phyloP scores from a whole-genome alignment of 306 rosid genomes.

The Begonia fuchsioides region DNA sequence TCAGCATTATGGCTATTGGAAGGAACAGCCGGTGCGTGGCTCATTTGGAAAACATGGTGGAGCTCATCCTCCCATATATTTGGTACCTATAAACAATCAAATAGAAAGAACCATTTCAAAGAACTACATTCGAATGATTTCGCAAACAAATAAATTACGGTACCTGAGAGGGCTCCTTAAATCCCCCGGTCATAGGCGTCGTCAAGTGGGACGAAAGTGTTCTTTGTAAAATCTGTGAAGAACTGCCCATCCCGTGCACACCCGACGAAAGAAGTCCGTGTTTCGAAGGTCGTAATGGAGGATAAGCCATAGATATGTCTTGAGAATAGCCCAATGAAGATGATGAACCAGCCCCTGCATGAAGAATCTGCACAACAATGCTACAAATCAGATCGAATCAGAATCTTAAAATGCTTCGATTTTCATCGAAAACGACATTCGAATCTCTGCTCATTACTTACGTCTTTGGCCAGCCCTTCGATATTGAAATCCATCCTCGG shows the following conservation, averaged over 20 bases:
- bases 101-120: constrained; percentile 3
- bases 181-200: constrained; percentile 47
- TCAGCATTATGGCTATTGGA: constrained; percentile 40
- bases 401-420: no score
- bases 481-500: constrained; percentile 68
- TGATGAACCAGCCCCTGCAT: constrained; percentile 50
- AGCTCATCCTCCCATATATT: constrained; percentile 90
- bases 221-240: constrained; percentile 56
- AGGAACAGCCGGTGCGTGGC: constrained; percentile 40
- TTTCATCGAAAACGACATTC: no score
- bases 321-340: constrained; percentile 51
- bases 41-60: constrained; percentile 76
- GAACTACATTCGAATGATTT: background rate
- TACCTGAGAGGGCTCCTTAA: constrained; percentile 82
- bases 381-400: constrained; percentile 7
- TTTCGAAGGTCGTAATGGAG: constrained; percentile 52
- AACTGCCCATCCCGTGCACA: constrained; percentile 34
- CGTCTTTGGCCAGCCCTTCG: constrained; percentile 73
- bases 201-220: constrained; percentile 38
- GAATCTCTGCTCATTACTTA: constrained; percentile 15
- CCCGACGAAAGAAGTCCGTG: constrained; percentile 48
- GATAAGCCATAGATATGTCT: constrained; percentile 50
- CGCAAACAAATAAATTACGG: no score
- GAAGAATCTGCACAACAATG: constrained; percentile 45
- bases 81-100: constrained; percentile 31